Base-by-base conservation (phyloP, 345 rosid species). In the Eucalyptus curtisii region DNA sequence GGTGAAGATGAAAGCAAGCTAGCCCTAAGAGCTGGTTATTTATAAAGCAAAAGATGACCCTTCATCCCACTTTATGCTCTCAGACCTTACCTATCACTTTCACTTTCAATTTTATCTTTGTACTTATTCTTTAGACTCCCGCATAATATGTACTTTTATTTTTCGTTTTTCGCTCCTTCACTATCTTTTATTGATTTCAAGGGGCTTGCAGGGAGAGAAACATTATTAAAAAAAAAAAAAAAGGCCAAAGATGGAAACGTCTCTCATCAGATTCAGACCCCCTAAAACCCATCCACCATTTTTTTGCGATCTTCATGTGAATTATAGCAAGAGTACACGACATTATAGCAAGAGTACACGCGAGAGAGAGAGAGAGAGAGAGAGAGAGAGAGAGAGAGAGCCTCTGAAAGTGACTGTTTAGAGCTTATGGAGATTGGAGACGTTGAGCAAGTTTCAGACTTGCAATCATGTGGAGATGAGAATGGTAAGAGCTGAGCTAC, bases 1-100 rank as follows among this genome's bases (percentile, higher is more conserved):
- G 92, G 91, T 89, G 91, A 92, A 93, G 93, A 89, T 90, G 92
- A 92, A 91, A 93, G 93, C 87, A 87, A 90, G 80, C 20, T 49
- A 50, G 59, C 59, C 90, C 53, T 80, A 31, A 19, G 90, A 90
- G 89, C 86, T 66, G 89, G 89, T 87, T 93, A 88, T 90, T 91
- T 94, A 93, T 93, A 92, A 92, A 90, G 91, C 85, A 59, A 61
- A 87, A 87, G 68, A 87, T 25, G 91, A 93, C 82, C 87, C 88
- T 31, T 91, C 79, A 68, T 53, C 64, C 10, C 87, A 48, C 55
- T 85, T 45, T 85, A 49, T 85, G 47, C 47, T 76, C 84, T 40
- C 24, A 68, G 24, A 68, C 13, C 84, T 22, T 76, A 76, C 84
- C 84, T 76, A 76, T 76, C 84, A 22, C 84, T 76, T 76, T 76